Percentiles rank a stretch among this genome's conserved stretches.
Conservation (phyloP, 2,329 filamentous ascomycete species). For the Xylaria sp. region DNA sequence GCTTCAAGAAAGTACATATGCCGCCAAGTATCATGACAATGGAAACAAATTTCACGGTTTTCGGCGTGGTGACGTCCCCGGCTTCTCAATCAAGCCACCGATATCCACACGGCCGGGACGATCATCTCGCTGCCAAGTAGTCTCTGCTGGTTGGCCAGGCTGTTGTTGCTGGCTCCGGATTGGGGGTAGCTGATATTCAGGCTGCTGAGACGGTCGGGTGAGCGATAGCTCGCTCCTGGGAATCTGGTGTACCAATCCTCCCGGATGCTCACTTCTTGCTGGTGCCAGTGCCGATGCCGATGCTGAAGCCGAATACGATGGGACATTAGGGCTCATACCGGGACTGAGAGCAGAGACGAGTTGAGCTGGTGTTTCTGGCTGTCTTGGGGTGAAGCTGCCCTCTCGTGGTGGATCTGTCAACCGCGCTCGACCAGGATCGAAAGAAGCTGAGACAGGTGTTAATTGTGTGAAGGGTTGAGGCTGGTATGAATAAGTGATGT, state of each 20-base stretch:
- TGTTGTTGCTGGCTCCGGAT: constrained; percentile 53
- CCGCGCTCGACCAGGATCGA: constrained; percentile 59
- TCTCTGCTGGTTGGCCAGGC: constrained; percentile 42
- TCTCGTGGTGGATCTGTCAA: constrained; percentile 52
- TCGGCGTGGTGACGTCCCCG: constrained; percentile 54
- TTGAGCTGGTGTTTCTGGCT: constrained; percentile 49
- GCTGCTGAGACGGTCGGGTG: constrained; percentile 48
- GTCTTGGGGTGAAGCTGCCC: constrained; percentile 48
- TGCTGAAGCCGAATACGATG: constrained; percentile 61
- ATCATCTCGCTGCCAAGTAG: constrained; percentile 59
- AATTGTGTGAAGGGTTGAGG: constrained; percentile 57
- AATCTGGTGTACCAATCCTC: constrained; percentile 61
- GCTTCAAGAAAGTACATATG: constrained; percentile 1
- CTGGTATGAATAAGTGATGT: constrained; percentile 57
- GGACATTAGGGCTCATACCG: constrained; percentile 56
- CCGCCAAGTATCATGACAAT: constrained; percentile 24
- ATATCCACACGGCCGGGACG: constrained; percentile 68
- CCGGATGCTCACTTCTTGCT: constrained; percentile 61
- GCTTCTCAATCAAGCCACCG: constrained; percentile 69
- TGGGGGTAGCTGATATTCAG: constrained; percentile 55
- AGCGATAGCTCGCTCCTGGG: constrained; percentile 63
- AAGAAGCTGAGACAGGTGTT: constrained; percentile 60
- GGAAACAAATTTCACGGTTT: constrained; percentile 32
- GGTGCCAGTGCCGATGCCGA: no score
- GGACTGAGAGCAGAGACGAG: constrained; percentile 50